Evolutionary conservation across 179 eudicot species (phyloP).

Genomic region (Heliamphora pulchella): DNA sequence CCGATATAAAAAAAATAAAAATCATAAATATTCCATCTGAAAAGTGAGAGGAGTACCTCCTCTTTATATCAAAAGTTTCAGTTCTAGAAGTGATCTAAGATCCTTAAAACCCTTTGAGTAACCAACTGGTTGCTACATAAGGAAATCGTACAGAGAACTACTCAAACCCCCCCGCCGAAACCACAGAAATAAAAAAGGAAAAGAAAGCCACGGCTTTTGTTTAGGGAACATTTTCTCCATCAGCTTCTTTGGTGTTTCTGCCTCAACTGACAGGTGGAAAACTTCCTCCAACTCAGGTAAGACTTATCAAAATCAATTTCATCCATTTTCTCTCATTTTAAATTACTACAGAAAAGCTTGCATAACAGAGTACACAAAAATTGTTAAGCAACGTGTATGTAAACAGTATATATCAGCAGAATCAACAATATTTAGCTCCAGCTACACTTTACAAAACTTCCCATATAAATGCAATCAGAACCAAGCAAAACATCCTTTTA

Average conservation of each 20-base stretch:
- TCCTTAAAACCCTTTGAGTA: no score
- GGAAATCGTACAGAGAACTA: no score
- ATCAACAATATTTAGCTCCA: neutral
- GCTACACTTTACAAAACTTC: neutral
- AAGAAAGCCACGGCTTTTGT: neutral
- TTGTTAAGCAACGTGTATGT: no score
- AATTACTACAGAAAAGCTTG: neutral
- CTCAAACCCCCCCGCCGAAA: no score
- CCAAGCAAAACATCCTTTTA: neutral
- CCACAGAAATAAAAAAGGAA: neutral
- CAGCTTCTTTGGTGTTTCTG: neutral
- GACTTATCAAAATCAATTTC: no score
- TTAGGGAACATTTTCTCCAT: neutral
- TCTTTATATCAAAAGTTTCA: no score
- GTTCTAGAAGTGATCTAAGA: no score
- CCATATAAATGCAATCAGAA: neutral
- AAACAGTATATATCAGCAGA: neutral
- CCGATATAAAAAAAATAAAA: neutral
- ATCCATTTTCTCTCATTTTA: neutral
- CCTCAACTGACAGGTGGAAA: neutral
- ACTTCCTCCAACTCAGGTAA: no score
- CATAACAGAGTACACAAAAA: neutral
- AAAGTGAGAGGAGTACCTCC: neutral
- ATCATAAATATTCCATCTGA: neutral
- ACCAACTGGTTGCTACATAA: neutral